A percentile compares a stretch with the other conserved stretches of the same genome.
Conservation (phyloP, 257 asterid species). For the Forsythia viridissima region DNA sequence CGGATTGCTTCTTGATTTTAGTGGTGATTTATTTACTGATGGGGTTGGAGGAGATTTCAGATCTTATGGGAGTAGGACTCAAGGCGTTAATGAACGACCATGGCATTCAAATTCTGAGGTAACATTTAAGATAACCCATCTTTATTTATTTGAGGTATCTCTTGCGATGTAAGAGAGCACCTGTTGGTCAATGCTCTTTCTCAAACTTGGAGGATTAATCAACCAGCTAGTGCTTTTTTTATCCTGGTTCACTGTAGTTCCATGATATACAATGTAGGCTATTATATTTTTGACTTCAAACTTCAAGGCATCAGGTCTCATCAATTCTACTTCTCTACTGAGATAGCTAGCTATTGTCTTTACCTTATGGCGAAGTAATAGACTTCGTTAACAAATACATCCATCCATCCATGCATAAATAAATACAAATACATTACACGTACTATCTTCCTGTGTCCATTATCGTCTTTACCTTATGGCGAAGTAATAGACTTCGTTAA, state of each 20-base stretch:
- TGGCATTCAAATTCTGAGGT: conserved; percentile 83
- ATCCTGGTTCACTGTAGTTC: not conserved
- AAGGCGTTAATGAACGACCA: conserved; percentile 45
- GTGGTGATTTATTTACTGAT: conserved; percentile 47
- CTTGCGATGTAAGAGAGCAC: not conserved
- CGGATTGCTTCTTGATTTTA: conserved; percentile 61
- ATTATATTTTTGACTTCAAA: no score
- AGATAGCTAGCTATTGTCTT: no score
- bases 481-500: no score
- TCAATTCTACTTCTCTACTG: not conserved
- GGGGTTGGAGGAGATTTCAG: conserved; percentile 57
- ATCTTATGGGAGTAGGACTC: conserved; percentile 42
- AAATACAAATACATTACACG: not conserved
- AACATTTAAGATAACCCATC: conserved; percentile 6
- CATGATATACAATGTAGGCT: not conserved
- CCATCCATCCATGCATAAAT: not conserved
- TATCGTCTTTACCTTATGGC: no score
- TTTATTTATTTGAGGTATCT: not conserved
- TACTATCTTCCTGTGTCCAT: not conserved
- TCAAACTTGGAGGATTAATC: no score
- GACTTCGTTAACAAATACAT: no score
- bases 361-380: no score
- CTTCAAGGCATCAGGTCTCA: not conserved
- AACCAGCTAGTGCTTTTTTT: no score
- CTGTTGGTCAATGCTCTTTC: not conserved